phyloP scores from a whole-genome alignment of 768 basidiomycete genomes.

The Trametes villosa region DNA sequence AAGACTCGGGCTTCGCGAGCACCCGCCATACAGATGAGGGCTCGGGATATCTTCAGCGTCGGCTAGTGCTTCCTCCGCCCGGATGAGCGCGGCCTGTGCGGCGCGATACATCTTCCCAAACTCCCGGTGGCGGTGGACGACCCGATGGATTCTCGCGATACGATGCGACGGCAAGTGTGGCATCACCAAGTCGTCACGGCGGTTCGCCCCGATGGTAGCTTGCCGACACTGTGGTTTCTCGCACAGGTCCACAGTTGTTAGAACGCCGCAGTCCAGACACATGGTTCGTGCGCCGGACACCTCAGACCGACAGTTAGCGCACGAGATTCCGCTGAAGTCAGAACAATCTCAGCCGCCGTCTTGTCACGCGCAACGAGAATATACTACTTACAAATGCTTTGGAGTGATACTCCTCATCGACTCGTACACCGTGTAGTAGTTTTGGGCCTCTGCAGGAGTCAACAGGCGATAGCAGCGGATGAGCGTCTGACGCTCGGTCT shows the following conservation, averaged over 20 bases:
- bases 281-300: slow-evolving; percentile 9
- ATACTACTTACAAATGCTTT: slow-evolving; percentile 16
- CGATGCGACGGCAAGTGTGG: slow-evolving; percentile 17
- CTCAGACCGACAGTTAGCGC: slow-evolving; percentile 11
- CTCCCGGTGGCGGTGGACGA: slow-evolving; percentile 15
- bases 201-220: slow-evolving; percentile 8
- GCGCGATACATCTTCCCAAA: slow-evolving; percentile 13
- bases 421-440: slow-evolving; percentile 14
- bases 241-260: slow-evolving; percentile 20
- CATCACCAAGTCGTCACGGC: slow-evolving; percentile 9
- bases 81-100: slow-evolving; percentile 12
- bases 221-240: slow-evolving; percentile 5
- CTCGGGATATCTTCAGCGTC: slow-evolving; percentile 2
- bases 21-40: neutral
- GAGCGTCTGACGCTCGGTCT: neutral
- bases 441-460: slow-evolving; percentile 15
- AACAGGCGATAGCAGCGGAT: slow-evolving; percentile 10
- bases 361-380: too few relatives aligned
- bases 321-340: slow-evolving; percentile 7
- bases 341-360: neutral
- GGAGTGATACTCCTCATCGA: slow-evolving; percentile 8
- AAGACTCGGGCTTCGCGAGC: neutral
- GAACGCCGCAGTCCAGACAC: slow-evolving; percentile 21
- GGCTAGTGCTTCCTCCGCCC: slow-evolving; percentile 9
- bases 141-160: slow-evolving; percentile 17